Evolutionary conservation across 257 asterid species (phyloP), one percentile per base, ranked within the genome.

Genomic region (Plantago elongata): DNA sequence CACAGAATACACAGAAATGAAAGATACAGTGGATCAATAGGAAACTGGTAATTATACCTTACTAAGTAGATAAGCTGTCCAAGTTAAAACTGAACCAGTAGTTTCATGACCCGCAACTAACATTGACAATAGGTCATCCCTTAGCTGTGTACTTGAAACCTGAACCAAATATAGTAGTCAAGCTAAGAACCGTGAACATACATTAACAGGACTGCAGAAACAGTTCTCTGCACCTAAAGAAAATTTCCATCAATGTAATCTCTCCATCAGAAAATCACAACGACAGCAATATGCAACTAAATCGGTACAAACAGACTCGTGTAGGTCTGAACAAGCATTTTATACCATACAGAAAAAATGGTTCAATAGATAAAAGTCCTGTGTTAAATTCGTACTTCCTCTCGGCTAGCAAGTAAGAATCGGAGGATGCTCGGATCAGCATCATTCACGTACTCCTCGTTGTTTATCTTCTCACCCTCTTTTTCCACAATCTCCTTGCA

Each of bases 21-120:
- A 34, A 34, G 5, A 34, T 34, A 1, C 8, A 34, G 40, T 34
- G 4, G 1, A 34, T 34, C 40, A 34, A 34, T 29, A 70, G 69
- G 65, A 58, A 49, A 73, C 57, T 13, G 51, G 15, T 34, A 52
- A 57, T 3, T 29, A n/a, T 81, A 89, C 99, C 99, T 89, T 92
- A 75, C 99, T 92, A 51, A 92, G 85, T 67, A 89, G 77, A 81
- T 83, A 89, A 0, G 87, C 70, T 0, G 96, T 86, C 97, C 99
- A 92, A 29, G 99, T 84, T 78, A 92, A 78, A 57, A 92, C 97
- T 10, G 97, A 92, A 65, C 97, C 99, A 64, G 97, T 89, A 70
- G 99, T 89, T 80, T 92, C 98, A 70, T 92, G 97, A 22, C 97
- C 99, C 63, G 99, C 99, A 75, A 92, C 99, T 70, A 92, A 75